phyloP scores from a whole-genome alignment of 768 basidiomycete genomes.

The Mycena maculata region DNA sequence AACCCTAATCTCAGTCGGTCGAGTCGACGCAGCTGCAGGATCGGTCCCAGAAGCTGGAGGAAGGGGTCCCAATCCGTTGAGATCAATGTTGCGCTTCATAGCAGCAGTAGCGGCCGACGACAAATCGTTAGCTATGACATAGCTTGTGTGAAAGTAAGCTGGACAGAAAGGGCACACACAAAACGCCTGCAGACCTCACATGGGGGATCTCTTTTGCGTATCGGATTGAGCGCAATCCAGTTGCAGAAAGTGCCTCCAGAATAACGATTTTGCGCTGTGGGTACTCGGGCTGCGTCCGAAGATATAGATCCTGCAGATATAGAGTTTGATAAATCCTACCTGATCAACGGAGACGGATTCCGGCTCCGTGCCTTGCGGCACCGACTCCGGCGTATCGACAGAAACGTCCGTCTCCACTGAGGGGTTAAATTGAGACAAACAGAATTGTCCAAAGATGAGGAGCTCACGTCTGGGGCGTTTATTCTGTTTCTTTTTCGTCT shows the following conservation, averaged over 20 bases:
- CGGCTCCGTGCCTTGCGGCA: slow-evolving; percentile 12
- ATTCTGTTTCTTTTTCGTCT: slow-evolving; percentile 55
- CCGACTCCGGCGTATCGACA: not conserved
- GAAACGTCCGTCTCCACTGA: slow-evolving; percentile 14
- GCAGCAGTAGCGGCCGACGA: slow-evolving; percentile 85
- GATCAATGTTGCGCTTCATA: slow-evolving; percentile 86
- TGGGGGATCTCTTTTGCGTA: slow-evolving; percentile 97
- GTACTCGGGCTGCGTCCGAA: slow-evolving; percentile 52
- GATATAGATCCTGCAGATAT: slow-evolving; percentile 14
- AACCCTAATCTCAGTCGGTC: slow-evolving; percentile 71
- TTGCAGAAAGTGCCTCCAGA: slow-evolving; percentile 95
- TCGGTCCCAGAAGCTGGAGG: slow-evolving; percentile 25
- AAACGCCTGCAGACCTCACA: slow-evolving; percentile 69
- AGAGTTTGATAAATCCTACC: not conserved
- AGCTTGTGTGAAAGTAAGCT: slow-evolving; percentile 60
- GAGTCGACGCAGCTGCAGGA: slow-evolving; percentile 15
- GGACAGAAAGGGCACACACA: slow-evolving; percentile 7
- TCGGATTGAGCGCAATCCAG: slow-evolving; percentile 93
- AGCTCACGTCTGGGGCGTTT: slow-evolving; percentile 35
- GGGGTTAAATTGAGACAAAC: slow-evolving; percentile 7
- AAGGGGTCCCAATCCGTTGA: slow-evolving; percentile 75
- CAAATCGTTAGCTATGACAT: slow-evolving; percentile 95
- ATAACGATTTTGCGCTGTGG: slow-evolving; percentile 77
- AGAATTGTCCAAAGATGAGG: too few species aligned
- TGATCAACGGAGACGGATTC: not conserved